Conservation (phyloP, 2,329 filamentous ascomycete species). For the Colletotrichum sp. region DNA sequence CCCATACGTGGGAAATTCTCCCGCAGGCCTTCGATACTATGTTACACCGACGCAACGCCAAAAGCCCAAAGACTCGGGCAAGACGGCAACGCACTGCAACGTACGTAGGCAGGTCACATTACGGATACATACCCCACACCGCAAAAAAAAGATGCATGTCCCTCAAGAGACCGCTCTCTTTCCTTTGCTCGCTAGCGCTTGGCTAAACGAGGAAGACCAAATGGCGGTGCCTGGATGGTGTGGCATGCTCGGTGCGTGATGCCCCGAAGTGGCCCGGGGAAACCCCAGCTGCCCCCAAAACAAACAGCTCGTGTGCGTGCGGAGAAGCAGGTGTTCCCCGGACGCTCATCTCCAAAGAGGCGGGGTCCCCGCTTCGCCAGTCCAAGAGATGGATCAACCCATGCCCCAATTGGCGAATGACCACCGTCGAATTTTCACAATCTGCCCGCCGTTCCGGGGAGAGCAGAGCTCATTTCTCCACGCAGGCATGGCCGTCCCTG, state of each 20-base stretch:
- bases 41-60: slow-evolving; percentile 14
- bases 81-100: not conserved
- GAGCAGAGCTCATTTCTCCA: not conserved
- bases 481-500: not conserved
- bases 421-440: not conserved
- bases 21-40: not conserved
- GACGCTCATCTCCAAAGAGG: not conserved
- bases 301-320: not conserved
- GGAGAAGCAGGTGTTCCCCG: not conserved
- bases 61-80: not conserved
- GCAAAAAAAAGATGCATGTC: not conserved
- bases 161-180: not conserved
- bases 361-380: not conserved
- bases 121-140: not conserved
- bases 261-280: not conserved
- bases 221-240: not conserved
- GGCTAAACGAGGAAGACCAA: not conserved
- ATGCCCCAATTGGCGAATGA: not conserved
- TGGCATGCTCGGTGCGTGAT: not conserved
- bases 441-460: not conserved
- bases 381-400: not conserved
- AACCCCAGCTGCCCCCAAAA: not conserved
- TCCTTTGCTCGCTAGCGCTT: not conserved
- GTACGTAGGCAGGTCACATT: not conserved
- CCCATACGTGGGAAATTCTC: slow-evolving; percentile 6